These are phyloP conservation scores for Alternaria arbusti DNA, from an alignment of 2,329 filamentous ascomycete species.

Conservation along the genomic window DNA sequence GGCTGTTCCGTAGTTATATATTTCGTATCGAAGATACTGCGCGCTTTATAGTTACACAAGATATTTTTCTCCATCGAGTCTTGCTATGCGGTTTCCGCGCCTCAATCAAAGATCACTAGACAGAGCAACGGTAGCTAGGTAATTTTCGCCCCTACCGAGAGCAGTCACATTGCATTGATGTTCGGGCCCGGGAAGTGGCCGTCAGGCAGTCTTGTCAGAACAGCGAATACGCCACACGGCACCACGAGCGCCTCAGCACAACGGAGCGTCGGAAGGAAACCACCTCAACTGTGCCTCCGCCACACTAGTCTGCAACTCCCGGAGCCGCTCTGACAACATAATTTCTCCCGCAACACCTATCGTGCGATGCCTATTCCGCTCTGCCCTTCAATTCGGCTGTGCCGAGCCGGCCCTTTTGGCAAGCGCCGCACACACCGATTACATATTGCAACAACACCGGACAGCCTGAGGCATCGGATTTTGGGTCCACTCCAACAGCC, in stretches of 20 bases:
- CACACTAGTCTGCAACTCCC: constrained; percentile 12
- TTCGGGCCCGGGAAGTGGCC: constrained; percentile 17
- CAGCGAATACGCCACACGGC: constrained; percentile 27
- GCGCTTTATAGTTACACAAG: constrained; percentile 24
- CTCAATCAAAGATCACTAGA: constrained; percentile 24
- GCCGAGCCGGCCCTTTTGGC: constrained; percentile 4
- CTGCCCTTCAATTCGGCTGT: not conserved
- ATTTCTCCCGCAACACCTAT: not conserved
- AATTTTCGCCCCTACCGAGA: constrained; percentile 17
- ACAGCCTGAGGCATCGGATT: constrained; percentile 11
- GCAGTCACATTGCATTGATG: constrained; percentile 27
- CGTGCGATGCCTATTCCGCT: constrained; percentile 4
- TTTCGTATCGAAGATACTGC: constrained; percentile 6
- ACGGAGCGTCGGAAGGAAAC: constrained; percentile 10
- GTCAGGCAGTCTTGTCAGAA: constrained; percentile 27
- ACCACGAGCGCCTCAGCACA: constrained; percentile 26
- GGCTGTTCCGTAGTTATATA: constrained; percentile 6
- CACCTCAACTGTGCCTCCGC: constrained; percentile 24
- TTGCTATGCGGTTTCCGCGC: constrained; percentile 25
- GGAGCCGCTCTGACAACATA: constrained; percentile 6
- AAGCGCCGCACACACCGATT: constrained; percentile 12
- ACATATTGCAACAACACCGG: constrained; percentile 1
- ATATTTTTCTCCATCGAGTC: constrained; percentile 14
- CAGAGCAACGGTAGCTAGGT: constrained; percentile 15
- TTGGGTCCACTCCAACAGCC: not conserved